Base-by-base conservation (phyloP, 495 filamentous ascomycete genomes). In the Aspergillus mulundensis region DNA sequence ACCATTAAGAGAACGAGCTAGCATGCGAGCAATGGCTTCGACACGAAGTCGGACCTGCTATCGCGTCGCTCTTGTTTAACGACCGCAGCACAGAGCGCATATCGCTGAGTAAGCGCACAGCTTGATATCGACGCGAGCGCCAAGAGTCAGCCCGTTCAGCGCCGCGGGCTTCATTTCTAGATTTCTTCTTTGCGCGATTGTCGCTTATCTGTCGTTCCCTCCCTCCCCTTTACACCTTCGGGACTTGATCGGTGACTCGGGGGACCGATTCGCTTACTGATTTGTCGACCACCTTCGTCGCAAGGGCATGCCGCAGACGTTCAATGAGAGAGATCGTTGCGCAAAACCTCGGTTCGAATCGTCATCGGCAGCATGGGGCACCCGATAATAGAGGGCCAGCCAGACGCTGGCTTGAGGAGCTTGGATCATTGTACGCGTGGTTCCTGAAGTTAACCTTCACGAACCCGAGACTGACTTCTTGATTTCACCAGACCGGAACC, bases 331-430 rank as follows among this genome's bases (percentile, higher is more conserved):
- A 56, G 18, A 25, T 50, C 50, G 43, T 24, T 25, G 39, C 36
- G 41, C 50, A 50, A 47, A 41, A 53, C 57, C 53, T 45, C 53
- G 53, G 55, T 50, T 50, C 44, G 38, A 65, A 61, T 59, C 53
- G 61, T 65, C 60, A 59, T 65, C 23, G 23, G 18, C 70, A 72
- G 41, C 48, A 77, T 75, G 72, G 70, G 53, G 44, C 68, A 71
- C 38, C 38, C 38, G 36, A 64, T 49, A 60, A 50, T 47, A 36
- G 69, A 70, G 34, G 69, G 66, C 53, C 69, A 64, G 56, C 83
- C 84, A 25, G 87, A 93, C 66, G 89, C 89, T 50, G 89, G 89
- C 30, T 62, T 91, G 60, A 81, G 79, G 60, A 88, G 84, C 63
- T 64, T 88, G 23, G 76, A 91, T 72, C 89, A 93, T 66, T 93